Evolutionary conservation across 345 rosid species (phyloP).

Genomic region (Populus nigra): DNA sequence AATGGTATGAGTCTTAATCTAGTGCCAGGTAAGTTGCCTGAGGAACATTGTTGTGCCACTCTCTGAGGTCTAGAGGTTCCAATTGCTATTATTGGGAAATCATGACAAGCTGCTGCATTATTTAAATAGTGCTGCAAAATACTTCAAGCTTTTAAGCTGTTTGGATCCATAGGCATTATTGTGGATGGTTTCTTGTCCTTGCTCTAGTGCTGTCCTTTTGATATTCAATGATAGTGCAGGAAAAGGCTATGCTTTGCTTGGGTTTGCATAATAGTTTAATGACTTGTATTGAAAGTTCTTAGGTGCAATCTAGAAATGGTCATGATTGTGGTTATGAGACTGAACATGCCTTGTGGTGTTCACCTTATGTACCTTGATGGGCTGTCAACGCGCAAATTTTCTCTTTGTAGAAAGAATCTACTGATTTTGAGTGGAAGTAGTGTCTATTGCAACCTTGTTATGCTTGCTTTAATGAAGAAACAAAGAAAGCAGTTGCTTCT

Average conservation of each 20-base stretch:
- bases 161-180: neutral
- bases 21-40: neutral
- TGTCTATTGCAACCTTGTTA: neutral
- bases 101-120: neutral
- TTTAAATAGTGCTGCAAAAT: neutral
- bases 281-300: neutral
- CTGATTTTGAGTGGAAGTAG: neutral
- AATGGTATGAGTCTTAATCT: neutral
- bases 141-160: neutral
- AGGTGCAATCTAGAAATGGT: neutral
- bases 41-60: neutral
- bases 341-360: neutral
- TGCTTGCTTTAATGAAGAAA: neutral
- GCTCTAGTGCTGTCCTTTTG: neutral
- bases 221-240: neutral
- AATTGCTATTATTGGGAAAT: neutral
- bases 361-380: neutral
- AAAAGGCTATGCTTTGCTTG: neutral
- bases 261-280: neutral
- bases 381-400: neutral
- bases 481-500: neutral
- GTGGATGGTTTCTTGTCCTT: neutral
- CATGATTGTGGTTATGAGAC: neutral
- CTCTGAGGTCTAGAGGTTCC: neutral
- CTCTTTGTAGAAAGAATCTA: neutral